Evolutionary conservation across 2,329 filamentous ascomycete genomes (phyloP).

Genomic region (Lasiodiplodia sp.): DNA sequence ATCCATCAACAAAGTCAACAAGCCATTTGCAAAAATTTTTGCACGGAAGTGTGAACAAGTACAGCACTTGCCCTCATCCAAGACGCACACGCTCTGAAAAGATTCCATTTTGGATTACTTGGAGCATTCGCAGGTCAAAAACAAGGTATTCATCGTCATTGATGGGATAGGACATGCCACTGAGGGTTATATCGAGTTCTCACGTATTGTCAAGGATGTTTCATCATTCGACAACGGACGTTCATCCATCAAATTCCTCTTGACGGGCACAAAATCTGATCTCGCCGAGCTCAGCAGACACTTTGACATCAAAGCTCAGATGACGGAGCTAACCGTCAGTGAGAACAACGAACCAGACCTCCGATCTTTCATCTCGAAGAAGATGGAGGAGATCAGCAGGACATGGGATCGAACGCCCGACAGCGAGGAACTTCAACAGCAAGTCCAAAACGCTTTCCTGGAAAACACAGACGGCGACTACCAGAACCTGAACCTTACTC

Average conservation of each 20-base stretch:
- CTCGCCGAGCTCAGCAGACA: background rate
- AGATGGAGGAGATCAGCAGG: background rate
- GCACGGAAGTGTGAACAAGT: background rate
- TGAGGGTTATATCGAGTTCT: background rate
- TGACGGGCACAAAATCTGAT: background rate
- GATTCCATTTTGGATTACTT: background rate
- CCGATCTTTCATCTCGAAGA: background rate
- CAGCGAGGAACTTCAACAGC: background rate
- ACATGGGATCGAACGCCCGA: constrained; percentile 1
- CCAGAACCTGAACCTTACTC: constrained; percentile 2
- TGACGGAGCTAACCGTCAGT: background rate
- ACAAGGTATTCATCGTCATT: constrained; percentile 5
- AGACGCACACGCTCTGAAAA: background rate
- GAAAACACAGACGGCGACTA: background rate
- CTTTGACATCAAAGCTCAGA: background rate
- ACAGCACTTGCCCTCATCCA: background rate
- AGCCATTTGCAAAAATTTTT: constrained; percentile 1
- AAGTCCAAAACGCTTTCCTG: background rate
- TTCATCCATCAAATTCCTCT: background rate
- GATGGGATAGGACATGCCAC: constrained; percentile 12
- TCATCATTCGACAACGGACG: background rate
- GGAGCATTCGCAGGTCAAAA: background rate
- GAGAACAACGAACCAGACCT: constrained; percentile 1
- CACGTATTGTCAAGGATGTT: background rate
- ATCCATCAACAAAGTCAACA: background rate